Evolutionary conservation across 495 filamentous ascomycete species (phyloP).

Genomic region (Hypoxylon fuscum): DNA sequence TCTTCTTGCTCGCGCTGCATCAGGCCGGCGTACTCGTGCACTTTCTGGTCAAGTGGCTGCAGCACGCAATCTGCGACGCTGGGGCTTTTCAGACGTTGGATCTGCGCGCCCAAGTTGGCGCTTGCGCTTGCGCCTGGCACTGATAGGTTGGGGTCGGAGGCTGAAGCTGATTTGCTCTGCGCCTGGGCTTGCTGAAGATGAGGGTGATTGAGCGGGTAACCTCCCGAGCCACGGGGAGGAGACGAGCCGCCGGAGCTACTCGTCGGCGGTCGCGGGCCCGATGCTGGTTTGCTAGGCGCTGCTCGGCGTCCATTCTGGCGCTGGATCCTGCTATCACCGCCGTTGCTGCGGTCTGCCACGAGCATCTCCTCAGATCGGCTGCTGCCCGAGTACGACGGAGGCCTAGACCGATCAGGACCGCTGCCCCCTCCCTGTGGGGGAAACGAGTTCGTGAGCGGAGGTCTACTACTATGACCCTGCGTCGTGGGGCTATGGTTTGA

Average conservation of each 20-base stretch:
- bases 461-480: constrained; percentile 40
- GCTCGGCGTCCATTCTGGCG: constrained; percentile 42
- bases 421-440: constrained; percentile 25
- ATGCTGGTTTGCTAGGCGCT: constrained; percentile 18
- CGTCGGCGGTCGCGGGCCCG: constrained; percentile 34
- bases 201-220: constrained; percentile 25
- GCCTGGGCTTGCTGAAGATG: constrained; percentile 35
- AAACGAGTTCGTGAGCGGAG: constrained; percentile 40
- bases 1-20: constrained; percentile 44
- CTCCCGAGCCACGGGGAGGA: constrained; percentile 24
- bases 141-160: constrained; percentile 24
- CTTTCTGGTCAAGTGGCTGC: constrained; percentile 43
- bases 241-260: constrained; percentile 40
- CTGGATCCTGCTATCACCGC: constrained; percentile 20
- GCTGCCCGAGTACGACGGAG: constrained; percentile 42
- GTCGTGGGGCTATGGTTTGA: constrained; percentile 21
- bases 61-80: constrained; percentile 44
- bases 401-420: constrained; percentile 29
- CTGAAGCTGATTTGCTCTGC: constrained; percentile 26
- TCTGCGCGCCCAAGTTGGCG: constrained; percentile 13
- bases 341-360: constrained; percentile 31
- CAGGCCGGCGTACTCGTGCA: constrained; percentile 40
- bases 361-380: constrained; percentile 45
- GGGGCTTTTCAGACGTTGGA: constrained; percentile 45
- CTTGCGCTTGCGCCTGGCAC: no score